Evolutionary conservation across 495 filamentous ascomycete genomes (phyloP), one percentile per base, ranked within the genome.

Genomic region (Daldinia bambusicola): DNA sequence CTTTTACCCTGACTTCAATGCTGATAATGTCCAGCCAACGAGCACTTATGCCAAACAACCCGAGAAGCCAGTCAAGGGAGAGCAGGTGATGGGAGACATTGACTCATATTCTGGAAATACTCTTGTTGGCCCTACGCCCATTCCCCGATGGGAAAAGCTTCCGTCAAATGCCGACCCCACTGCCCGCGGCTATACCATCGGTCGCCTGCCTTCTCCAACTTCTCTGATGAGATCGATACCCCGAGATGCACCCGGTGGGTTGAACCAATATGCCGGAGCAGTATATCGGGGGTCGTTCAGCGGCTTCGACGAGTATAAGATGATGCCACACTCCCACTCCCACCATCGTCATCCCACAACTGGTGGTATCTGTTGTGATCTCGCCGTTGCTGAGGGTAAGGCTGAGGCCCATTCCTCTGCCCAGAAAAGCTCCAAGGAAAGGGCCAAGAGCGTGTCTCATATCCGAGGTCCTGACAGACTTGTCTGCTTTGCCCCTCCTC

Each of bases 41-140:
- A 48, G 9, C 18, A 7, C 2, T 8, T 2, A 8, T 20, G 16
- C n/a, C 18, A 48, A 3, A 22, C 18, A 48, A 3, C 43, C 18
- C 18, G 18, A 22, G 20, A 22, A 12, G 18, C 16, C 2, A 8
- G 1, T 6, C 18, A 12, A 22, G 8, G 9, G 10, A 48, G 18
- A 48, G 18, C 16, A 7, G 22, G 4, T 2, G 20, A 48, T 48
- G 43, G 8, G 43, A 22, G 9, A 22, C 1, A 18, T 12, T 48
- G 43, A 48, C 20, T 48, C 43, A 8, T 12, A 20, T 48, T 48
- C 43, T 48, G 43, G 43, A 48, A 18, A 22, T 48, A 48, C 43
- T 48, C 43, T 48, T 12, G 16, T 48, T 48, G 4, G 14, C 18
- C 43, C 18, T 22, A 12, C 10, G 16, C 2, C 16, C 12, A 16